Base-by-base conservation (phyloP, 345 rosid species). In the Noccaea bulbosa region DNA sequence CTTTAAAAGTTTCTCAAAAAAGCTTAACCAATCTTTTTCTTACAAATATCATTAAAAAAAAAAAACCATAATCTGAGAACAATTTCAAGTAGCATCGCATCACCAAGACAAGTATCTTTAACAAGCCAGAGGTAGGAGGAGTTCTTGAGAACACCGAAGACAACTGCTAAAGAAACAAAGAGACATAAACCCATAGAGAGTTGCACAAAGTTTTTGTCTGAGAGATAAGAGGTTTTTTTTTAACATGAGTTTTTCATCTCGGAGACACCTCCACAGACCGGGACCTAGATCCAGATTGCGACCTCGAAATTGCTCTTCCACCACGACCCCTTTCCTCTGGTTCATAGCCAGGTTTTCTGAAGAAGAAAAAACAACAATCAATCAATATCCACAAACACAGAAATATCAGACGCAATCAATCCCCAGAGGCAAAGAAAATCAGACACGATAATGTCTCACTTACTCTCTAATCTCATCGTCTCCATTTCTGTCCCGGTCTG, bases 231-330 rank as follows among this genome's bases (percentile, higher is more conserved):
- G 6, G 14, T 10, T 33, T 56, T 73, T 56, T 73, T 10, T 4
- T 35, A n/a, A 8, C 35, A 30, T 4, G 8, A 24, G 70, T 32
- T 43, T 27, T 27, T 41, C 65, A 81, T 74, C 83, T 75, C 16
- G 86, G 82, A 16, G 85, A 83, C 61, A 71, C 30, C 54, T 91
- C 91, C 33, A 84, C 93, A 8, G 93, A 88, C 73, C 91, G 77
- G n/a, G 97, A 88, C 60, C 95, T 75, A 15, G 96, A 88, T 37
- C 91, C 89, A 0, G 88, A 82, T 5, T 86, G 90, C 3, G 96
- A 85, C 77, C 91, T 84, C 24, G 91, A 84, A 7, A 71, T 77
- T 14, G 82, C 55, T 27, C 85, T 78, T 34, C 80, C 81, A 10
- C 67, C 81, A 57, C 75, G 84, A 12, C 79, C 75, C n/a, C 72